Percentiles rank a stretch among this genome's conserved stretches.
These are phyloP conservation scores for Xylariaceae sp. DNA, from an alignment of 2,329 filamentous ascomycete species.

Conservation along the genomic window DNA sequence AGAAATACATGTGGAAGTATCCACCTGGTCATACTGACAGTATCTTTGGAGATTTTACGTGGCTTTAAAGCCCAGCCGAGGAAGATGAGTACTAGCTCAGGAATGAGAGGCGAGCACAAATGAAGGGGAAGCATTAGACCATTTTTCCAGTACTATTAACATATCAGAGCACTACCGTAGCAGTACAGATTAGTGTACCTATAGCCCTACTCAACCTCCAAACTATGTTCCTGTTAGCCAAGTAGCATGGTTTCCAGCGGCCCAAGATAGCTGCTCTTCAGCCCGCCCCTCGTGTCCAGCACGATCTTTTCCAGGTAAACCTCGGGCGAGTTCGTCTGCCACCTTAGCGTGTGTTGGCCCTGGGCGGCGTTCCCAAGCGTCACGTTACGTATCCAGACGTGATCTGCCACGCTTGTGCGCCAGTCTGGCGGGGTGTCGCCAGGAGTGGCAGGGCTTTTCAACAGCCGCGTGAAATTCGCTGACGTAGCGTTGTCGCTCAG, in stretches of 20 bases:
- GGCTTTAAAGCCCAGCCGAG: too few relatives aligned
- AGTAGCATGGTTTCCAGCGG: constrained; percentile 39
- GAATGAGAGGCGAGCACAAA: too few relatives aligned
- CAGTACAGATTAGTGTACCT: too few relatives aligned
- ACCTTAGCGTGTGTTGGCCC: constrained; percentile 41
- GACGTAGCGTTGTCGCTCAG: constrained; percentile 54
- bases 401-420: constrained; percentile 54
- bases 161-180: too few relatives aligned
- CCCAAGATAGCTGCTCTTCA: constrained; percentile 45
- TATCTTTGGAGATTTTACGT: too few relatives aligned
- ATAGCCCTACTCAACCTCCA: too few relatives aligned
- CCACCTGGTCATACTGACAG: too few relatives aligned
- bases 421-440: constrained; percentile 54
- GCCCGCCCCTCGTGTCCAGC: constrained; percentile 40
- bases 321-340: constrained; percentile 42
- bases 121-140: too few relatives aligned
- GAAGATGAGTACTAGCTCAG: too few relatives aligned
- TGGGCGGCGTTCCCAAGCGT: constrained; percentile 30
- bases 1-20: too few relatives aligned
- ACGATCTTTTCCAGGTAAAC: constrained; percentile 47
- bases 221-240: neutral
- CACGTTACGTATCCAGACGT: constrained; percentile 54
- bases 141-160: too few relatives aligned
- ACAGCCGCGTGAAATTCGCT: constrained; percentile 38
- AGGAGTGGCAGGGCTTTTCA: constrained; percentile 49